A percentile compares a stretch with the other conserved stretches of the same genome.
phyloP scores from a whole-genome alignment of 2,329 filamentous ascomycete genomes.

The Arachnomyces sp. region DNA sequence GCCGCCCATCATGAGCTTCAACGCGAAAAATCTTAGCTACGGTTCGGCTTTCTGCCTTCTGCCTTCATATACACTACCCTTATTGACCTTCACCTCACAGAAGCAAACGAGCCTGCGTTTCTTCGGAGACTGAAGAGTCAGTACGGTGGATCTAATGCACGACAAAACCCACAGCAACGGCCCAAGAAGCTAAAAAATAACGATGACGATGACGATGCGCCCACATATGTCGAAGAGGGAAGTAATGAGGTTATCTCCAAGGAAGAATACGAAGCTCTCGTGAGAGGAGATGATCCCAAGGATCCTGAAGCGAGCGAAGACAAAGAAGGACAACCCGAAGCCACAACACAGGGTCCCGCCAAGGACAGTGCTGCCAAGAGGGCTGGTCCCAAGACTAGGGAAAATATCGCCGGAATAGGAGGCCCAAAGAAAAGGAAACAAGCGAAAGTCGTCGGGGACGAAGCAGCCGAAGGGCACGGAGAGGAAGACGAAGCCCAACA shows the following conservation, averaged over 20 bases:
- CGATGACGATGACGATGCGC: conserved; percentile 34
- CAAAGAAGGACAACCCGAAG: conserved; percentile 9
- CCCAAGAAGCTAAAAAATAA: conserved; percentile 29
- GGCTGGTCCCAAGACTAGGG: conserved; percentile 17
- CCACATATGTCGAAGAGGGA: conserved; percentile 37
- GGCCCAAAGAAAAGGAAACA: conserved; percentile 35
- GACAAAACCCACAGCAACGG: conserved; percentile 29
- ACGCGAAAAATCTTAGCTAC: conserved; percentile 37
- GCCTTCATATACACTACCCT: background rate
- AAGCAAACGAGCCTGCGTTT: conserved; percentile 36
- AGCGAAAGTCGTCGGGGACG: conserved; percentile 32
- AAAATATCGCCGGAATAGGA: conserved; percentile 34
- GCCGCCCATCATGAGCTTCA: conserved; percentile 27
- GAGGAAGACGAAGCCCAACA: conserved; percentile 16
- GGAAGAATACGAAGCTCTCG: conserved; percentile 34
- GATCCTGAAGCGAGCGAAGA: conserved; percentile 2
- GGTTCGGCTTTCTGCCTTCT: conserved; percentile 20
- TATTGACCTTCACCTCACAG: conserved; percentile 15
- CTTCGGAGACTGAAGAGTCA: conserved; percentile 33
- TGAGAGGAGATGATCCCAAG: conserved; percentile 18
- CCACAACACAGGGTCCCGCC: conserved; percentile 13
- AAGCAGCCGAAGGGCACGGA: conserved; percentile 12
- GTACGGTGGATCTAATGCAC: conserved; percentile 26
- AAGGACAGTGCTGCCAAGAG: conserved; percentile 3
- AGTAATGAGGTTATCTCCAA: conserved; percentile 38